Conservation (phyloP, 2,329 filamentous ascomycete genomes). For the Ophiostoma australiae region DNA sequence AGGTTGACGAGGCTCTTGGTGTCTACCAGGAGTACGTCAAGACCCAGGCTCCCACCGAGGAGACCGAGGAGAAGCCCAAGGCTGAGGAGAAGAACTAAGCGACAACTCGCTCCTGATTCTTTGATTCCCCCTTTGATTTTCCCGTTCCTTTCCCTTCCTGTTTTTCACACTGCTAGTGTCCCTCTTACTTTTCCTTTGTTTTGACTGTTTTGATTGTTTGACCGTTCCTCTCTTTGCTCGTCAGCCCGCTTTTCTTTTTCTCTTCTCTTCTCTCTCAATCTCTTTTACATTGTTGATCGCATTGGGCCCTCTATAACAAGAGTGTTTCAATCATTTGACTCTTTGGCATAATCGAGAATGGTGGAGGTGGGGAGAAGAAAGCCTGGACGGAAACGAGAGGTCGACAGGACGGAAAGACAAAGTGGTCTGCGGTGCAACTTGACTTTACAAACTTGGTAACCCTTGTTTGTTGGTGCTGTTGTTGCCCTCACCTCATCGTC, state of each 20-base stretch:
- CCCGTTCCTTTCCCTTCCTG: background rate
- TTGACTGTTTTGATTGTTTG: background rate
- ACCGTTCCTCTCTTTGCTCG: background rate
- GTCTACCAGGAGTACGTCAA: slow-evolving; percentile 99
- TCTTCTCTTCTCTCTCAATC: slow-evolving; percentile 15
- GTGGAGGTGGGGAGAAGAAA: slow-evolving; percentile 16
- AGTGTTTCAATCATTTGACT: no score
- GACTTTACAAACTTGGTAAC: background rate
- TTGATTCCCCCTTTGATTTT: background rate
- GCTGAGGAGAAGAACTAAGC: slow-evolving; percentile 38
- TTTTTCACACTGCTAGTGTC: background rate
- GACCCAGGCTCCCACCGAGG: slow-evolving; percentile 51
- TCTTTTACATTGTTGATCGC: background rate
- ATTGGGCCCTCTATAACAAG: background rate
- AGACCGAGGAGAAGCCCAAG: slow-evolving; percentile 46
- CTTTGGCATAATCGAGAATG: background rate
- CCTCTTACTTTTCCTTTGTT: slow-evolving; percentile 6
- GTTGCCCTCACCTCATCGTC: background rate
- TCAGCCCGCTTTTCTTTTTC: background rate
- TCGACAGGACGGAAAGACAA: background rate
- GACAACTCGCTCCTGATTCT: slow-evolving; percentile 13
- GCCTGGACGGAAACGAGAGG: slow-evolving; percentile 1
- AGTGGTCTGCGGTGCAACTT: background rate
- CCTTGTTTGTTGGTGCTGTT: background rate
- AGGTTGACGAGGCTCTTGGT: slow-evolving; percentile 94